Percentiles rank a stretch among this genome's conserved stretches.
Evolutionary conservation across 2,329 filamentous ascomycete species (phyloP).

Genomic region (Fonsecaea erecta): DNA sequence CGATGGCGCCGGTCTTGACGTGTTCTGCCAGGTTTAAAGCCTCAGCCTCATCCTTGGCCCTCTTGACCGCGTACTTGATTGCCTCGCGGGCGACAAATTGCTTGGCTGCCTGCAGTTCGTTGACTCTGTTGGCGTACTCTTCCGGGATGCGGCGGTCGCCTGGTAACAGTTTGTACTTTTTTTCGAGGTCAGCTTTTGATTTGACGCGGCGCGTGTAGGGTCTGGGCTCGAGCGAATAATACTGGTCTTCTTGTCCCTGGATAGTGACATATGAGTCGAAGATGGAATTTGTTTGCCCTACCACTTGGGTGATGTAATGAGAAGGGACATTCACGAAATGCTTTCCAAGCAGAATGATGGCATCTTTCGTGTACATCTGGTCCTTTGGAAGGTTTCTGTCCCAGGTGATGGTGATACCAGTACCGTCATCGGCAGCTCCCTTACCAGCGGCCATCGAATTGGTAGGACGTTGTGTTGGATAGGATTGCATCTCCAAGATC

Average conservation of each 20-base stretch:
- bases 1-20: constrained; percentile 56
- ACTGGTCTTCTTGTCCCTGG: constrained; percentile 35
- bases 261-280: constrained; percentile 41
- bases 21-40: constrained; percentile 45
- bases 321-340: constrained; percentile 36
- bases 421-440: constrained; percentile 42
- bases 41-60: constrained; percentile 41
- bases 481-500: constrained; percentile 47
- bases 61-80: constrained; percentile 26
- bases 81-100: constrained; percentile 35
- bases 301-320: constrained; percentile 31
- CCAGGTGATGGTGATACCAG: constrained; percentile 42
- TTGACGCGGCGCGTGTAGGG: constrained; percentile 37
- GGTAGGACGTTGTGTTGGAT: constrained; percentile 48
- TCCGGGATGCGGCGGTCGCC: constrained; percentile 23
- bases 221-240: constrained; percentile 15
- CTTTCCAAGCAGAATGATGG: constrained; percentile 38
- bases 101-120: constrained; percentile 41
- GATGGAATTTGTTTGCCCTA: constrained; percentile 36
- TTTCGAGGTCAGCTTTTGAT: constrained; percentile 32
- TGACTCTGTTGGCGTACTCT: constrained; percentile 32
- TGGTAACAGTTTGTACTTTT: constrained; percentile 26
- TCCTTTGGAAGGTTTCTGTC: constrained; percentile 28
- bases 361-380: constrained; percentile 33
- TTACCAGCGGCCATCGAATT: constrained; percentile 41